Evolutionary conservation across 495 filamentous ascomycete species (phyloP).

Genomic region (Neurospora sp.): DNA sequence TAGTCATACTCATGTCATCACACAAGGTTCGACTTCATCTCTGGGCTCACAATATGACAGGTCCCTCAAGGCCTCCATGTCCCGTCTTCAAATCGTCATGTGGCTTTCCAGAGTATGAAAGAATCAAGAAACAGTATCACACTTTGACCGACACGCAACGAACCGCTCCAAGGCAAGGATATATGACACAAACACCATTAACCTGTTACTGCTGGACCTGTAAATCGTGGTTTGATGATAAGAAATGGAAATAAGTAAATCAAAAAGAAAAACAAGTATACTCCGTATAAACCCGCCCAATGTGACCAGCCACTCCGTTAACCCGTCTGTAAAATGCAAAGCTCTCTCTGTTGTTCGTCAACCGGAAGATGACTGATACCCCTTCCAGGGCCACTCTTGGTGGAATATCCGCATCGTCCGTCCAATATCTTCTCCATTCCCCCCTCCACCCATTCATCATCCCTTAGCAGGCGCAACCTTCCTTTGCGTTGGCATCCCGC

Average conservation of each 20-base stretch:
- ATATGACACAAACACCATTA: not conserved
- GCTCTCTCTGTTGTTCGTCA: not conserved
- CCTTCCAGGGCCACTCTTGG: not conserved
- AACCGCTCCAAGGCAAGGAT: not conserved
- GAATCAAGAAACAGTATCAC: not conserved
- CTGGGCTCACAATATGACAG: not conserved
- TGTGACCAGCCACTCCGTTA: slow-evolving; percentile 4
- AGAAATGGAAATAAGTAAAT: not conserved
- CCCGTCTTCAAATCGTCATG: not conserved
- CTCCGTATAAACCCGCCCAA: slow-evolving; percentile 7
- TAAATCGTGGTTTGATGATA: not conserved
- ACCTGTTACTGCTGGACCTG: not conserved
- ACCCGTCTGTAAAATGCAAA: not conserved
- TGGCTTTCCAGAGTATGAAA: not conserved
- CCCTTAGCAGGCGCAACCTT: slow-evolving; percentile 79
- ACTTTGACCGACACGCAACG: not conserved
- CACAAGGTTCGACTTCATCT: not conserved
- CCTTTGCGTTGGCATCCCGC: slow-evolving; percentile 59
- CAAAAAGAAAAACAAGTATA: slow-evolving; percentile 5
- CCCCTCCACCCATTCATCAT: not conserved
- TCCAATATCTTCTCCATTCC: not conserved
- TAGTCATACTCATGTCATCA: not conserved
- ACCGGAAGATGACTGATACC: not conserved
- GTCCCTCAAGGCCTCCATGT: not conserved
- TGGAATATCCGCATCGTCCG: not conserved